These are phyloP conservation scores for Colletotrichum orbiculare DNA, from an alignment of 2,329 filamentous ascomycete species.

Conservation along the genomic window DNA sequence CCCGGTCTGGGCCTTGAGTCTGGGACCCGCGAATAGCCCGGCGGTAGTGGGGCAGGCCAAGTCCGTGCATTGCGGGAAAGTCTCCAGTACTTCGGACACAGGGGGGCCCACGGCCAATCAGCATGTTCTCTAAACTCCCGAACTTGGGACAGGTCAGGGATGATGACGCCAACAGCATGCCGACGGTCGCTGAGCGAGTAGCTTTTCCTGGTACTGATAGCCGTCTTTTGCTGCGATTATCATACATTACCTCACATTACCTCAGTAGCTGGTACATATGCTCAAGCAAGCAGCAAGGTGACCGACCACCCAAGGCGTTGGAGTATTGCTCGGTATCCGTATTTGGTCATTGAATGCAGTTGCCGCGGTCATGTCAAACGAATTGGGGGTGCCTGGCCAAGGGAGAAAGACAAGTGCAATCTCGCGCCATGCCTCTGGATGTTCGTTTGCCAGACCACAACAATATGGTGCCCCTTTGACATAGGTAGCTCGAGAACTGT, in stretches of 20 bases:
- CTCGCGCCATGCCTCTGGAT: slow-evolving; percentile 19
- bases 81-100: slow-evolving; percentile 32
- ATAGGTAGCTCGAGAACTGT: not conserved
- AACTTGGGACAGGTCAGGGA: slow-evolving; percentile 28
- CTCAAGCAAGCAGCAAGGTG: too few species aligned
- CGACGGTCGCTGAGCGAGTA: slow-evolving; percentile 14
- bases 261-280: too few species aligned
- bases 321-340: not conserved
- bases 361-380: not conserved
- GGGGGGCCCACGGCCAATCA: slow-evolving; percentile 14
- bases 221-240: slow-evolving; percentile 11
- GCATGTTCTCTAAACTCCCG: slow-evolving; percentile 33
- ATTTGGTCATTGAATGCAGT: not conserved
- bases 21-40: slow-evolving; percentile 14
- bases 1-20: slow-evolving; percentile 23
- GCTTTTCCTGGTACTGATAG: slow-evolving; percentile 21
- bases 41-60: slow-evolving; percentile 13
- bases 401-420: slow-evolving; percentile 8
- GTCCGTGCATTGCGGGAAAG: slow-evolving; percentile 29
- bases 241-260: too few species aligned
- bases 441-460: not conserved
- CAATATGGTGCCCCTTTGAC: too few species aligned
- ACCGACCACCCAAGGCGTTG: not conserved
- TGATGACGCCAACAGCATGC: slow-evolving; percentile 34
- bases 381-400: not conserved